Evolutionary conservation across 176 grass and related monocot genomes (phyloP).

Genomic region (Avena insularis): DNA sequence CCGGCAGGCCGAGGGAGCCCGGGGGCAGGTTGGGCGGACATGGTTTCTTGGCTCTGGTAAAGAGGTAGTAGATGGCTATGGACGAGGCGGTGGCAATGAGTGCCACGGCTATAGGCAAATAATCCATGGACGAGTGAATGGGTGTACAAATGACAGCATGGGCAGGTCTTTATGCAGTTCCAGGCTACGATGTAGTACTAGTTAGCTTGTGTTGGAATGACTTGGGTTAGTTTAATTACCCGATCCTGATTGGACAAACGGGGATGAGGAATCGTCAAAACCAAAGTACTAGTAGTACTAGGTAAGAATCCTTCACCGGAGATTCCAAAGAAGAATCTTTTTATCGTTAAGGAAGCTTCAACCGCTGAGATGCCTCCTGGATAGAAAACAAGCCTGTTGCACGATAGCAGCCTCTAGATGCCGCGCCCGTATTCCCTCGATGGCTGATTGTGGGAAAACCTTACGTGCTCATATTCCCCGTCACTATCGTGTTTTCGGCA

Average conservation of each 20-base stretch:
- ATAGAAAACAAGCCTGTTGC: neutral
- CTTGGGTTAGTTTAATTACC: neutral
- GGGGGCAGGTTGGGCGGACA: constrained; percentile 39
- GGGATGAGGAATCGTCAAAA: neutral
- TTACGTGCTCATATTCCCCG: neutral
- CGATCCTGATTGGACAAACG: neutral
- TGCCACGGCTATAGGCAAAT: constrained; percentile 23
- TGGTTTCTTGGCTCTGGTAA: neutral
- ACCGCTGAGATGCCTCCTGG: neutral
- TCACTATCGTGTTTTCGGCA: neutral
- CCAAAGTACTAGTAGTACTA: neutral
- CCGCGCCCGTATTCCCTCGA: neutral
- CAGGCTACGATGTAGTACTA: too few relatives aligned
- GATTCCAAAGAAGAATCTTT: neutral
- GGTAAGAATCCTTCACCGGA: neutral
- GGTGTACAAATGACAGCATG: neutral
- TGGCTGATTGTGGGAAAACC: too few relatives aligned
- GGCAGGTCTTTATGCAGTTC: neutral
- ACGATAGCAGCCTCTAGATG: neutral
- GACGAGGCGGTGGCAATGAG: neutral
- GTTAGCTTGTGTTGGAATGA: neutral
- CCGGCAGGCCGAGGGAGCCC: constrained; percentile 53
- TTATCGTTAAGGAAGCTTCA: neutral
- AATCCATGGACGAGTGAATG: constrained; percentile 32
- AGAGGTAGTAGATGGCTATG: constrained; percentile 25